A percentile compares a stretch with the other conserved stretches of the same genome.
phyloP scores from a whole-genome alignment of 768 basidiomycete species.

The Termitomyces sp. region DNA sequence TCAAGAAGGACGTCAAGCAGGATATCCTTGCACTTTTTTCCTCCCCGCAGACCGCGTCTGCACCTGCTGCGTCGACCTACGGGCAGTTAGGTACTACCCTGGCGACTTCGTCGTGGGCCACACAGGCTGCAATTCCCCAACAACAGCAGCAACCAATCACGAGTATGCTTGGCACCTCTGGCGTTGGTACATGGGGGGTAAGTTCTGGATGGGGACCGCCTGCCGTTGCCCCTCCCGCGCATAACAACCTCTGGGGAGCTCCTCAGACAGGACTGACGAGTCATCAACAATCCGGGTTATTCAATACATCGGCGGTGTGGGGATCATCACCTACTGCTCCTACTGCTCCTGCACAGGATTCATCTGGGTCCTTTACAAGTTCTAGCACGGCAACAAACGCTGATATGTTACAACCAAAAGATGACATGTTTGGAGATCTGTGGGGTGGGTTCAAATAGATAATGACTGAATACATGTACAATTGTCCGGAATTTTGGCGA shows the following conservation, averaged over 20 bases:
- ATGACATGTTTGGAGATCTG: conserved; percentile 77
- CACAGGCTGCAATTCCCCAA: conserved; percentile 10
- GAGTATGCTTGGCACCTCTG: conserved; percentile 51
- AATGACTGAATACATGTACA: neutral
- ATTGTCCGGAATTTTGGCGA: neutral
- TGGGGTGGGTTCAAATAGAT: conserved; percentile 77
- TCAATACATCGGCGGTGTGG: conserved; percentile 60
- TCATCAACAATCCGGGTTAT: conserved; percentile 27
- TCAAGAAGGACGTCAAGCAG: conserved; percentile 72
- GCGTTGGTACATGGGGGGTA: conserved; percentile 60
- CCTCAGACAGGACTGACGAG: conserved; percentile 14
- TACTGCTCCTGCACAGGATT: conserved; percentile 23
- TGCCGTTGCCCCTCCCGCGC: conserved; percentile 26
- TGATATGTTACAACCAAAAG: conserved; percentile 32
- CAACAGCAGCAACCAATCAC: conserved; percentile 24
- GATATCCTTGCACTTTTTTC: conserved; percentile 85
- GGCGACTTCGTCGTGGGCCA: conserved; percentile 26
- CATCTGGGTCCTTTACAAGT: conserved; percentile 26
- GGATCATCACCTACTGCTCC: conserved; percentile 24
- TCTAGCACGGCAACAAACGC: conserved; percentile 16
- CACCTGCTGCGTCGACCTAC: conserved; percentile 24
- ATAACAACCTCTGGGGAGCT: conserved; percentile 35
- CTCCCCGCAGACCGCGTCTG: conserved; percentile 30
- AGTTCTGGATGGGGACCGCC: conserved; percentile 56
- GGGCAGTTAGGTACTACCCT: conserved; percentile 29